Percentiles rank a stretch among this genome's conserved stretches.
These are phyloP conservation scores for Ophiostoma sp. DNA, from an alignment of 2,329 filamentous ascomycete species.

Conservation along the genomic window DNA sequence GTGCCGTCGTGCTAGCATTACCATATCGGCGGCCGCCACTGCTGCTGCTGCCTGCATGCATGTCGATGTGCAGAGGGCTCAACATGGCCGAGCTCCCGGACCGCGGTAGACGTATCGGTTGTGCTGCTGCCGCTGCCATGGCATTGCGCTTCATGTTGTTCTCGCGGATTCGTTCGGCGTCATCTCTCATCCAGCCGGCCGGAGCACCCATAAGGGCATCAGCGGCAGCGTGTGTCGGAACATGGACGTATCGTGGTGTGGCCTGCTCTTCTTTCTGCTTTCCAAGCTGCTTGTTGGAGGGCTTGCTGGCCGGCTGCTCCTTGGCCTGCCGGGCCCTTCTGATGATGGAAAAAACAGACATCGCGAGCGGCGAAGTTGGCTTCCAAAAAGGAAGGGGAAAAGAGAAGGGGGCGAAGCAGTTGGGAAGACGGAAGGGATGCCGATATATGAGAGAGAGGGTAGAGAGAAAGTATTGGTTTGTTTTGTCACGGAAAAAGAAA, in stretches of 20 bases:
- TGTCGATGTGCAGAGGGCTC: slow-evolving; percentile 28
- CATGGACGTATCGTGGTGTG: slow-evolving; percentile 54
- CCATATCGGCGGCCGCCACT: not conserved
- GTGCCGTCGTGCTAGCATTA: not conserved
- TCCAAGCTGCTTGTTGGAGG: slow-evolving; percentile 50
- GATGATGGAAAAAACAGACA: slow-evolving; percentile 60
- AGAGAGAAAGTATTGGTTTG: not conserved
- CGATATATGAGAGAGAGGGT: not conserved
- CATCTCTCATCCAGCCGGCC: slow-evolving; percentile 50
- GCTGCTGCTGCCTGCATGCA: slow-evolving; percentile 21
- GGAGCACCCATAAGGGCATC: slow-evolving; percentile 59
- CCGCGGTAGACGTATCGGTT: not conserved
- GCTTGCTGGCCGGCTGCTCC: slow-evolving; percentile 37
- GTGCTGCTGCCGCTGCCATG: slow-evolving; percentile 34
- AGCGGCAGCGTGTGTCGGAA: slow-evolving; percentile 61
- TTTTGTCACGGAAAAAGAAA: not conserved
- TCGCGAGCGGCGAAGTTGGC: slow-evolving; percentile 34
- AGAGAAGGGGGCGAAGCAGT: not conserved
- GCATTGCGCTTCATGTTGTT: slow-evolving; percentile 52
- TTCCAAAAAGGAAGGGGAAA: not conserved
- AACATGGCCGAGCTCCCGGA: slow-evolving; percentile 18
- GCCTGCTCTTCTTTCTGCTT: slow-evolving; percentile 45
- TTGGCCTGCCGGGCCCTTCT: slow-evolving; percentile 56
- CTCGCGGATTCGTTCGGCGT: slow-evolving; percentile 51
- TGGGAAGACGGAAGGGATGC: not conserved